A percentile compares a stretch with the other conserved stretches of the same genome.
Evolutionary conservation across 331 rosid species (phyloP).

Genomic region (Prunus yedoensis): DNA sequence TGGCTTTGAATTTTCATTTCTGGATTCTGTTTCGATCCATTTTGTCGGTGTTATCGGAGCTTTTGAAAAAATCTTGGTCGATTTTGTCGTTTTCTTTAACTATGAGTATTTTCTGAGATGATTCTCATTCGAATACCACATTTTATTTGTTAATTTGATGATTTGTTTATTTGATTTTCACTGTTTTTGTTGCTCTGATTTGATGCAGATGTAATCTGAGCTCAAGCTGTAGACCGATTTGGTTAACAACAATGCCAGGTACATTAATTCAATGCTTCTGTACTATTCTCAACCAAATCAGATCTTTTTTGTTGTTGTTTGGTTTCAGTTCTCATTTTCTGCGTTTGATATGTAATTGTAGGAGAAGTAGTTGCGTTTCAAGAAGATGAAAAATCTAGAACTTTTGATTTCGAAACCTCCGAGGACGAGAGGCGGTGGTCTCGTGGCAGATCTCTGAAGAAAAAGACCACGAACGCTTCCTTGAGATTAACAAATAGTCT

Average conservation of each 20-base stretch:
- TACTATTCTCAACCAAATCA: neutral
- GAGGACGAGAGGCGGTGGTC: constrained; percentile 85
- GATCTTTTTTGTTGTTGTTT: constrained; percentile 12
- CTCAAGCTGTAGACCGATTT: constrained; percentile 13
- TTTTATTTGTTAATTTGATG: neutral
- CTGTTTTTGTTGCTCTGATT: constrained; percentile 20
- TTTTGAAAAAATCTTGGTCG: constrained; percentile 8
- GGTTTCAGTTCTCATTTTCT: neutral
- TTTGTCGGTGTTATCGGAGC: constrained; percentile 9
- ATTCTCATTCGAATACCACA: neutral
- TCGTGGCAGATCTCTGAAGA: constrained; percentile 67
- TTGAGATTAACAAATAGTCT: constrained; percentile 54
- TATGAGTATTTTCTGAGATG: constrained; percentile 8
- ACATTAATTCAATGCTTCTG: neutral
- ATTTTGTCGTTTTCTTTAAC: constrained; percentile 20
- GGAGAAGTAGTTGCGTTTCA: constrained; percentile 51
- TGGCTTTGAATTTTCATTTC: constrained; percentile 15
- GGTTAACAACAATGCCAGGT: constrained; percentile 72
- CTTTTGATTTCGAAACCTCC: constrained; percentile 62
- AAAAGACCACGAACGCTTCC: constrained; percentile 66
- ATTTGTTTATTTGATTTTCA: neutral
- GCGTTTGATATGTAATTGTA: constrained; percentile 23
- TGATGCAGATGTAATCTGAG: constrained; percentile 48
- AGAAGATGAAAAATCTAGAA: constrained; percentile 57
- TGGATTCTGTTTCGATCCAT: constrained; percentile 21